Conservation (phyloP, 2,329 filamentous ascomycete species). For the Fusarium verrucosum region DNA sequence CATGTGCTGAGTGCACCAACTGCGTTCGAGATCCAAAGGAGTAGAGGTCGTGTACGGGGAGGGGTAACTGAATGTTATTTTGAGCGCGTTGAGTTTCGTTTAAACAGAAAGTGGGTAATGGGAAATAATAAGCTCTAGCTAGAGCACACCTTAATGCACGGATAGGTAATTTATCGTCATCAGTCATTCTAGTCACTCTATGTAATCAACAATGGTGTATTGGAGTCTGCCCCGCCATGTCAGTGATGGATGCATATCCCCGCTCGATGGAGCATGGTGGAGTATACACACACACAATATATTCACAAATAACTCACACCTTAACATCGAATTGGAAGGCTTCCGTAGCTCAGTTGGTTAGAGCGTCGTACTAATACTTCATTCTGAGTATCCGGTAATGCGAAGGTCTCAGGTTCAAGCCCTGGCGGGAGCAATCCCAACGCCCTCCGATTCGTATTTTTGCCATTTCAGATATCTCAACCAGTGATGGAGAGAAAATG, state of each 20-base stretch:
- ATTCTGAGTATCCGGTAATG: constrained; percentile 39
- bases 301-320: fast-evolving
- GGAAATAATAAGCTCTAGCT: not conserved
- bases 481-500: too few species aligned
- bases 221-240: not conserved
- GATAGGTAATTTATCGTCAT: constrained; percentile 11
- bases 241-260: not conserved
- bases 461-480: not conserved
- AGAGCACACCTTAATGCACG: not conserved
- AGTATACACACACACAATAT: too few species aligned
- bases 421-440: constrained; percentile 45
- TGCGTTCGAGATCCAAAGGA: constrained; percentile 23
- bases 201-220: not conserved
- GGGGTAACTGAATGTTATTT: not conserved
- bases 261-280: too few species aligned
- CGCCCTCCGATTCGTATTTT: constrained; percentile 33
- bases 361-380: constrained; percentile 47
- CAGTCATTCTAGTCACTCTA: not conserved
- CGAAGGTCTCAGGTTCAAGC: constrained; percentile 48
- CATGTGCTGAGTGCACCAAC: constrained; percentile 39
- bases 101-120: not conserved
- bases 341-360: constrained; percentile 48
- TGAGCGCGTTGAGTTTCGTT: not conserved
- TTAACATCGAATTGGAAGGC: constrained; percentile 34
- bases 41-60: not conserved